phyloP scores from a whole-genome alignment of 352 stramenopile genomes.

The Pythium insidiosum region DNA sequence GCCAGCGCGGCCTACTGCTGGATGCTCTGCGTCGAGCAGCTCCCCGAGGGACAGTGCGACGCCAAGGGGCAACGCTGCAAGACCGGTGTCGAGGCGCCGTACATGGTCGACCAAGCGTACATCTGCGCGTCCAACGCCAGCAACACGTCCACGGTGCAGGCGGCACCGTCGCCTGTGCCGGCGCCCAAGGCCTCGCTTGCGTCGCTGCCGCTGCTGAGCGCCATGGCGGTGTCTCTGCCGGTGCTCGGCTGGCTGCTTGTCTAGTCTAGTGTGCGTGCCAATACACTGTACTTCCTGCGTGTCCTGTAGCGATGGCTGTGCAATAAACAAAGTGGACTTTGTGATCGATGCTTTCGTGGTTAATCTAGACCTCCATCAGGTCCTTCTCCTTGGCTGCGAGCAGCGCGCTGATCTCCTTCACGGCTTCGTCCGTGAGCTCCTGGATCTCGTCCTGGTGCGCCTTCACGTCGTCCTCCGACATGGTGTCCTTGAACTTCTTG shows the following conservation, averaged over 20 bases:
- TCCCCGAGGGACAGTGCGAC: slow-evolving; percentile 7
- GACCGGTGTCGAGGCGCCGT: slow-evolving; percentile 16
- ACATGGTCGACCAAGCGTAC: slow-evolving; percentile 16
- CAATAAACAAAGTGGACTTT: too few relatives aligned
- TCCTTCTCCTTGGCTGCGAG: slow-evolving; percentile 76
- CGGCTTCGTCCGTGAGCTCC: slow-evolving; percentile 65
- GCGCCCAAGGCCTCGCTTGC: neutral
- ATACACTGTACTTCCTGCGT: neutral
- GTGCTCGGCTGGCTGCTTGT: neutral
- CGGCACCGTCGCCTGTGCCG: slow-evolving; percentile 1
- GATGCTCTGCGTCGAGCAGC: slow-evolving; percentile 29
- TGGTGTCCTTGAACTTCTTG: slow-evolving; percentile 76
- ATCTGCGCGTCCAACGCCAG: slow-evolving; percentile 3
- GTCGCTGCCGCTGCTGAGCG: neutral
- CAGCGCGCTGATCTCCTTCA: slow-evolving; percentile 65
- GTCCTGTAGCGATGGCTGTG: too few relatives aligned
- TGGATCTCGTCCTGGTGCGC: slow-evolving; percentile 72
- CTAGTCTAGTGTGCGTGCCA: neutral
- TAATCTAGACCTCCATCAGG: slow-evolving; percentile 43
- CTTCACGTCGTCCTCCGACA: slow-evolving; percentile 77
- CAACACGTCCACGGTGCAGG: neutral
- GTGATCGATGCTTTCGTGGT: neutral
- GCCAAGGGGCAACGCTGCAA: slow-evolving; percentile 10
- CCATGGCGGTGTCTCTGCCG: neutral
- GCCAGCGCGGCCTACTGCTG: slow-evolving; percentile 23